Evolutionary conservation across 2,329 filamentous ascomycete genomes (phyloP).

Genomic region (Apiospora rasikravindrae): DNA sequence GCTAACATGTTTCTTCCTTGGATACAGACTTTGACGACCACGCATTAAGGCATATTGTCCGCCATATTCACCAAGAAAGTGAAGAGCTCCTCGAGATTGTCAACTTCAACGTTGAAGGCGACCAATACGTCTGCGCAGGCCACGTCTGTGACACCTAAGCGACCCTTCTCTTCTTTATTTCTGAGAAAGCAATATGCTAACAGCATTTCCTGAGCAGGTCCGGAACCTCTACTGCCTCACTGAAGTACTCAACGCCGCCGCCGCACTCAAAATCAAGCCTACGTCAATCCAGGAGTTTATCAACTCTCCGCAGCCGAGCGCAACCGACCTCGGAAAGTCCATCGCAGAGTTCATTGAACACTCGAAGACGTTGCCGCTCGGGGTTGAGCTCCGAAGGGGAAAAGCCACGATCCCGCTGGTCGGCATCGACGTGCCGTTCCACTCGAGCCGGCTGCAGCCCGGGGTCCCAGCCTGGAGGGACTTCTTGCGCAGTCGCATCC

Average conservation of each 20-base stretch:
- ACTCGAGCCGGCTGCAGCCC: not conserved
- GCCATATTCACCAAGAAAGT: conserved; percentile 91
- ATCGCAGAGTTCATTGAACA: not conserved
- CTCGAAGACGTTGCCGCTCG: not conserved
- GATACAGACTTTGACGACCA: not conserved
- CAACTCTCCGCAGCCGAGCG: not conserved
- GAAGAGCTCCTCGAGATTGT: conserved; percentile 95
- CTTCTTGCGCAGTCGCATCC: conserved; percentile 55
- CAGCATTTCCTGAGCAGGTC: not conserved
- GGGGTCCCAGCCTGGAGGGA: not conserved
- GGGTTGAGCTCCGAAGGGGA: not conserved
- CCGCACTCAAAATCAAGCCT: not conserved
- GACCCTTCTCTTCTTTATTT: not conserved
- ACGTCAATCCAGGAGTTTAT: not conserved
- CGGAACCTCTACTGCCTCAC: not conserved
- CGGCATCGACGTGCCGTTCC: conserved; percentile 18
- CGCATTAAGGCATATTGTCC: conserved; percentile 36
- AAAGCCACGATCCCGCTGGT: not conserved
- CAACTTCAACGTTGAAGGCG: not conserved
- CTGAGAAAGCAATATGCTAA: not conserved
- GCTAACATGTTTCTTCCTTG: not conserved
- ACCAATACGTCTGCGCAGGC: conserved; percentile 3
- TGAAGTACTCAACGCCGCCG: not conserved
- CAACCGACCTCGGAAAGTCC: not conserved
- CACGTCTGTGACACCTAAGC: not conserved